phyloP scores from a whole-genome alignment of 495 filamentous ascomycete genomes.

The Aspergillus sparsus region DNA sequence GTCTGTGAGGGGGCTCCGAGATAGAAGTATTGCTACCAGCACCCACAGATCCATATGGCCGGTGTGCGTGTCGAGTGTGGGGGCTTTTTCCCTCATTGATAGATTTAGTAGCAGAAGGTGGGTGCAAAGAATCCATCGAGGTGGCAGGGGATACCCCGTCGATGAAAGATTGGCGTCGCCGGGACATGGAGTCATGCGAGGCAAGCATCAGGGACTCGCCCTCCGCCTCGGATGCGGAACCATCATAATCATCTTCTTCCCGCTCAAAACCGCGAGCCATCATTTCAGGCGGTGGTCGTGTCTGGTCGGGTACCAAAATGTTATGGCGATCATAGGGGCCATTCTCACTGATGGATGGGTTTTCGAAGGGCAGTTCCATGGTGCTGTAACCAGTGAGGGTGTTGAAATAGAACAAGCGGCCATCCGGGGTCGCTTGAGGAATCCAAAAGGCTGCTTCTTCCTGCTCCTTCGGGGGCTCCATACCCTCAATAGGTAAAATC shows the following conservation, averaged over 20 bases:
- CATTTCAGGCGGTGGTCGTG: constrained; percentile 87
- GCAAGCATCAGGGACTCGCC: constrained; percentile 60
- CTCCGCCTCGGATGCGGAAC: constrained; percentile 86
- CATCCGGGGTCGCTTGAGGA: constrained; percentile 92
- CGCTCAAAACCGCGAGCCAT: constrained; percentile 80
- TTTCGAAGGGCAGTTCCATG: constrained; percentile 91
- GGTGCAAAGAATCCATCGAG: constrained; percentile 86
- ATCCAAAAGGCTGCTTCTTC: constrained; percentile 98
- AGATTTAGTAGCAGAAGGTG: constrained; percentile 52
- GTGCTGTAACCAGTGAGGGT: constrained; percentile 91
- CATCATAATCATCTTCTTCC: constrained; percentile 83
- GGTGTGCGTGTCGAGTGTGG: constrained; percentile 24
- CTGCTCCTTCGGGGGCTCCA: constrained; percentile 61
- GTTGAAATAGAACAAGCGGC: constrained; percentile 96
- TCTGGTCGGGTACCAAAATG: constrained; percentile 84
- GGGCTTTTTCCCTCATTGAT: constrained; percentile 29
- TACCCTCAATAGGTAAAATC: constrained; percentile 66
- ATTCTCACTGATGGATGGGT: constrained; percentile 76
- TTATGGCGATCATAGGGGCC: constrained; percentile 87
- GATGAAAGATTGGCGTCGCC: constrained; percentile 64
- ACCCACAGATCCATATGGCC: constrained; percentile 29
- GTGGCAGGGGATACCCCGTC: constrained; percentile 84
- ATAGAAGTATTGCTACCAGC: constrained; percentile 40
- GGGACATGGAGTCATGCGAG: constrained; percentile 59
- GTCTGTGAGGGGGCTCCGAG: constrained; percentile 41